Percentiles rank a stretch among this genome's conserved stretches.
phyloP scores from a whole-genome alignment of 2,329 filamentous ascomycete species.

The Spiromastix sp. region DNA sequence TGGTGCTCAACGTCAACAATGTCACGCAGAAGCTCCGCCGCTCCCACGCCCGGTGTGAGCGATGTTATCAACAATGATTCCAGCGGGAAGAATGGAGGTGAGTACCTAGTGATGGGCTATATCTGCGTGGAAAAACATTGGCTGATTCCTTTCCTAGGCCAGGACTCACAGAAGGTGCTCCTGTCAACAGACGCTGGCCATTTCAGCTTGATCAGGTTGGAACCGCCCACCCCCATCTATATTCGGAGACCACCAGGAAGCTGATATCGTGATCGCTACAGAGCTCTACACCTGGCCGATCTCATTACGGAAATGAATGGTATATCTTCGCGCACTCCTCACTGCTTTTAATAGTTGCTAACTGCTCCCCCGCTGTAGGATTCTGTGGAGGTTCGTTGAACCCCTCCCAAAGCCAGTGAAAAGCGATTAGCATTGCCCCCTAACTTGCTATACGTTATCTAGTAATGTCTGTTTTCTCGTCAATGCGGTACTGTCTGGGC shows the following conservation, averaged over 20 bases:
- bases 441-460: slow-evolving; percentile 5
- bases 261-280: slow-evolving; percentile 12
- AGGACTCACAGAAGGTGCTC: slow-evolving; percentile 40
- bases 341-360: slow-evolving; percentile 8
- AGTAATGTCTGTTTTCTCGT: slow-evolving; percentile 93
- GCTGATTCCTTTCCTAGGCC: slow-evolving; percentile 22
- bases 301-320: slow-evolving; percentile 41
- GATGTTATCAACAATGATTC: slow-evolving; percentile 1
- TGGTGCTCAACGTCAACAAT: too few relatives aligned
- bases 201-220: slow-evolving; percentile 41
- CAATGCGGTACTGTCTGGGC: slow-evolving; percentile 81
- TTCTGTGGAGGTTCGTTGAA: slow-evolving; percentile 37
- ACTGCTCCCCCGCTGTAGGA: slow-evolving; percentile 21
- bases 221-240: too few relatives aligned
- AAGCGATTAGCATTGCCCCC: slow-evolving; percentile 13
- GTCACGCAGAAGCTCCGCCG: slow-evolving; percentile 28
- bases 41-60: slow-evolving; percentile 4
- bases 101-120: slow-evolving; percentile 6
- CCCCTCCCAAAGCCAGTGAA: slow-evolving; percentile 4
- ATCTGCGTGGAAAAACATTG: slow-evolving; percentile 2
- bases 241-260: too few relatives aligned
- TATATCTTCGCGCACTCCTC: slow-evolving; percentile 14
- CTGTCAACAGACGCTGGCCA: slow-evolving; percentile 38
- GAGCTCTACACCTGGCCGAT: slow-evolving; percentile 41
- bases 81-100: slow-evolving; percentile 6